Conservation (phyloP, 768 basidiomycete species). For the Mycena latifolia region DNA sequence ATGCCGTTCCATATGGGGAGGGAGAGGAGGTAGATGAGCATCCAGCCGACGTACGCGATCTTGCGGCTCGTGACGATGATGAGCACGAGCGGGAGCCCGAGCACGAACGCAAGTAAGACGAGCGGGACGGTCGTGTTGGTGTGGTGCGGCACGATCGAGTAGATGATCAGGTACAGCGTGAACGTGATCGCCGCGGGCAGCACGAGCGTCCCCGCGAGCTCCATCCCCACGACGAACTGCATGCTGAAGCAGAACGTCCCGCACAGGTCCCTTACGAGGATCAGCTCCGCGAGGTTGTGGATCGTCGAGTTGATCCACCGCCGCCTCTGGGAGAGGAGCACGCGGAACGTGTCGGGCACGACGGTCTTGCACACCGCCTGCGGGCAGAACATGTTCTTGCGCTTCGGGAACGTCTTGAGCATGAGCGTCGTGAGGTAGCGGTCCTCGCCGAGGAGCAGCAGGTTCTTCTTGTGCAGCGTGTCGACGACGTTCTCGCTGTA, state of each 20-base stretch:
- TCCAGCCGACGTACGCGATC: slow-evolving; percentile 96
- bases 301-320: slow-evolving; percentile 99
- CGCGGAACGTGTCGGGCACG: slow-evolving; percentile 95
- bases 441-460: slow-evolving; percentile 98
- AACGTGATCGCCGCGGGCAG: slow-evolving; percentile 98
- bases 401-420: slow-evolving; percentile 99
- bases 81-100: slow-evolving; percentile 94
- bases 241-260: slow-evolving; percentile 99
- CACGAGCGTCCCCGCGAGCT: slow-evolving; percentile 95
- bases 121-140: slow-evolving; percentile 90
- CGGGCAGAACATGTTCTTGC: slow-evolving; percentile 99
- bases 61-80: slow-evolving; percentile 98
- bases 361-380: slow-evolving; percentile 99
- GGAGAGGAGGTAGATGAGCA: slow-evolving; percentile 92
- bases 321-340: slow-evolving; percentile 95
- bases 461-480: slow-evolving; percentile 99
- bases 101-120: slow-evolving; percentile 91
- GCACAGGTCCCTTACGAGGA: slow-evolving; percentile 97
- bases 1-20: slow-evolving; percentile 98
- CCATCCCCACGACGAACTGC: slow-evolving; percentile 99
- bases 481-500: slow-evolving; percentile 99
- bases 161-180: slow-evolving; percentile 93
- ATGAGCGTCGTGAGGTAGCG: slow-evolving; percentile 97
- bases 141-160: slow-evolving; percentile 86
- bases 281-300: slow-evolving; percentile 95